Evolutionary conservation across 1,139 yeast genomes (phyloP).

Genomic region (Zhuliangozyma blackwelliae): DNA sequence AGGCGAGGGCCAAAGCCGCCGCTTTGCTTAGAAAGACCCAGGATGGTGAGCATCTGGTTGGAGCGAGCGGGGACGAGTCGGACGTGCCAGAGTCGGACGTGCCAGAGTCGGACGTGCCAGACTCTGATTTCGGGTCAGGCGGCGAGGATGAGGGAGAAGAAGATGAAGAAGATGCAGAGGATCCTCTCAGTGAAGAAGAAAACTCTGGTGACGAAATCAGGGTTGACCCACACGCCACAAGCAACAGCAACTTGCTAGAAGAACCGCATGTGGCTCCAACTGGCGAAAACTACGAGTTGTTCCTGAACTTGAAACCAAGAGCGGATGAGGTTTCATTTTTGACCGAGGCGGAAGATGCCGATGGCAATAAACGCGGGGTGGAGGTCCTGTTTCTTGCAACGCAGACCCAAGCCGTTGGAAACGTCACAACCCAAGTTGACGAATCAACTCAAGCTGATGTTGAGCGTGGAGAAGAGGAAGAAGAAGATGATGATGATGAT

Average conservation of each 20-base stretch:
- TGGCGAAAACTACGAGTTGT: constrained; percentile 15
- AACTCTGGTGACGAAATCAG: neutral
- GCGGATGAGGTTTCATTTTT: constrained; percentile 4
- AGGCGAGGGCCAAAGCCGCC: constrained; percentile 35
- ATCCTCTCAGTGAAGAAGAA: constrained; percentile 9
- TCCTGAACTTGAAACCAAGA: constrained; percentile 30
- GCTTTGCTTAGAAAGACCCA: constrained; percentile 21
- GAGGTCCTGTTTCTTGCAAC: constrained; percentile 1
- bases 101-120: constrained; percentile 14
- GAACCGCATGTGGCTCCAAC: constrained; percentile 1
- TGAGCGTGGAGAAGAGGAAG: constrained; percentile 7
- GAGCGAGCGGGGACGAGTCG: constrained; percentile 17
- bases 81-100: constrained; percentile 15
- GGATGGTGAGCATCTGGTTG: constrained; percentile 12
- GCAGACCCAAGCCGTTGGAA: constrained; percentile 15
- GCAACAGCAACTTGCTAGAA: neutral
- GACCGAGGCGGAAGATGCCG: neutral
- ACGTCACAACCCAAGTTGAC: constrained; percentile 4
- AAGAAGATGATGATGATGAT: constrained; percentile 18
- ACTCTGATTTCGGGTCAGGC: constrained; percentile 13
- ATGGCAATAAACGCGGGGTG: no score
- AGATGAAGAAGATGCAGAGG: constrained; percentile 14
- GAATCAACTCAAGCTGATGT: constrained; percentile 15
- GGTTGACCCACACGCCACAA: neutral
- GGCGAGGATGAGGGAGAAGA: constrained; percentile 7